Conservation (phyloP, 73 alveolate genomes). For the Blepharisma stoltei region DNA sequence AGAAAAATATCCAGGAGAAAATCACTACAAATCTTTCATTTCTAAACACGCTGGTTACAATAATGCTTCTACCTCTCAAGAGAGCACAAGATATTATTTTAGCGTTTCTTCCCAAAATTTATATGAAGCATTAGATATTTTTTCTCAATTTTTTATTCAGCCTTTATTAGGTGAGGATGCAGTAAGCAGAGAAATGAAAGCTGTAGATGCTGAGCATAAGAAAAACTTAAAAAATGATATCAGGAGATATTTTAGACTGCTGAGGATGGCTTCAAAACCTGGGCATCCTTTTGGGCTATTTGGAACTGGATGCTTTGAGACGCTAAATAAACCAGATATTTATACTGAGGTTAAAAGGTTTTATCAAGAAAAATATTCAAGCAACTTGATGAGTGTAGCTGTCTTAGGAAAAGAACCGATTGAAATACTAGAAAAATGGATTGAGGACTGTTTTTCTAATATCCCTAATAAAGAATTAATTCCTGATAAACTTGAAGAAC, state of each 20-base stretch:
- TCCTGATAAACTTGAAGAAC: constrained; percentile 50
- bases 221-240: constrained; percentile 61
- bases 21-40: constrained; percentile 34
- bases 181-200: constrained; percentile 86
- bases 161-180: constrained; percentile 82
- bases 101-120: constrained; percentile 75
- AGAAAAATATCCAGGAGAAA: constrained; percentile 84
- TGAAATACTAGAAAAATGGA: constrained; percentile 59
- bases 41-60: constrained; percentile 73
- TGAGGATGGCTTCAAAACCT: constrained; percentile 60
- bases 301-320: constrained; percentile 74
- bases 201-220: constrained; percentile 86
- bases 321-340: constrained; percentile 69
- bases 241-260: constrained; percentile 54
- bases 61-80: constrained; percentile 88
- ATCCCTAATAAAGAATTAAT: constrained; percentile 44
- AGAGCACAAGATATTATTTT: constrained; percentile 75
- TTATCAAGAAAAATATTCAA: constrained; percentile 73
- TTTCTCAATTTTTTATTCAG: constrained; percentile 76
- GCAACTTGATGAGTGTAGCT: constrained; percentile 80
- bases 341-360: constrained; percentile 76
- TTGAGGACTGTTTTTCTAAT: constrained; percentile 59
- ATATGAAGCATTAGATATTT: constrained; percentile 76
- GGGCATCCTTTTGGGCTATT: constrained; percentile 60
- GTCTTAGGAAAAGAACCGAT: constrained; percentile 64